phyloP scores from a whole-genome alignment of 2,329 filamentous ascomycete genomes.

The Chaetomium sp. region DNA sequence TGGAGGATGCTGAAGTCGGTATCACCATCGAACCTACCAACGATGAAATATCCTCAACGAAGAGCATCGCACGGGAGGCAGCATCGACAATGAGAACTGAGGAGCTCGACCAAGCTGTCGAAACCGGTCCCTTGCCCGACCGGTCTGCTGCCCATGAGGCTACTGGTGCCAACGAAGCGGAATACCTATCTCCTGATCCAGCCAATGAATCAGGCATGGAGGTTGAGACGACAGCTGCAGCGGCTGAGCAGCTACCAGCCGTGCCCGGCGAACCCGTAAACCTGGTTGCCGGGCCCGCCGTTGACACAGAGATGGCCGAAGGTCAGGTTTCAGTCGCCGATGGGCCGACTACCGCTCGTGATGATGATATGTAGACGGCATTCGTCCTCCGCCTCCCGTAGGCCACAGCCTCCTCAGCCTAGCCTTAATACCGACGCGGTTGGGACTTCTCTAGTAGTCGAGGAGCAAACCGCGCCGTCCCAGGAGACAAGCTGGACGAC shows the following conservation, averaged over 20 bases:
- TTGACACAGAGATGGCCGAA: conserved; percentile 2
- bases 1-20: neutral
- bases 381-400: neutral
- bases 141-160: neutral
- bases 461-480: neutral
- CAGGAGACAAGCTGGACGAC: neutral
- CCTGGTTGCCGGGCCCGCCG: neutral
- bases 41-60: neutral
- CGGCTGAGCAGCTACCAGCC: neutral
- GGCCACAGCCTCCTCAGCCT: neutral
- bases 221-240: neutral
- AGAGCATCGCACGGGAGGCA: neutral
- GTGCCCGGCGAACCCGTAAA: neutral
- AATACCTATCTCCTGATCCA: neutral
- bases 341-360: neutral
- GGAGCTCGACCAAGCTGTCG: neutral
- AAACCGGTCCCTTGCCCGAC: neutral
- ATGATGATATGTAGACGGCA: neutral
- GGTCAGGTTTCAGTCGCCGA: neutral
- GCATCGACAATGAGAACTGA: neutral
- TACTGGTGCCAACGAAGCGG: neutral
- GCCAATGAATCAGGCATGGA: neutral
- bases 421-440: neutral
- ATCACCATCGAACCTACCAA: neutral
- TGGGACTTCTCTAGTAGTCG: neutral